Base-by-base conservation (phyloP, 164 flowering plant species). In the Tinospora cordifolia region DNA sequence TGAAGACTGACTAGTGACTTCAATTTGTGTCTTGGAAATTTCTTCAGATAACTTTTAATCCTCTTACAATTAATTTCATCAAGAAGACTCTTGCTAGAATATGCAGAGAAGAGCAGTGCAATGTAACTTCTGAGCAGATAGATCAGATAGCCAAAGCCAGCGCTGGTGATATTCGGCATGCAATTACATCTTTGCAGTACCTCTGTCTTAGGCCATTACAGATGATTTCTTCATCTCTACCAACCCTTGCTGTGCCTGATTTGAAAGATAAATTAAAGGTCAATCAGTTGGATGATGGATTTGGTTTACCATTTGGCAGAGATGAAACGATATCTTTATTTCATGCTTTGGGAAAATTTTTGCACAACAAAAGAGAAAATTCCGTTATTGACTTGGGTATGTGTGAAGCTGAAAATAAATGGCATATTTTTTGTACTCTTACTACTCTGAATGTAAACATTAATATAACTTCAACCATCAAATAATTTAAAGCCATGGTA, bases 261-360 rank as follows among this genome's bases (percentile, higher is more conserved):
- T 69, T 71, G 40, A 68, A 69, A 71, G 83, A 67, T 36, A 75
- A 77, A 44, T 51, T 69, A 19, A 70, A 71, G 63, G 22, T 41
- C 11, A 63, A 70, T 74, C 58, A 47, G 49, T 38, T 70, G 71
- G 71, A 80, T 69, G 75, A 64, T 72, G 81, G 69, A 63, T 69
- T 68, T 70, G 65, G 83, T 49, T 76, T 81, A 47, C 74, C 83
- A 26, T 84, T 87, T 76, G 97, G 97, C 69, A 86, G 90, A 84
- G 98, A 94, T 81, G 94, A 88, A 67, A 89, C 93, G 59, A 86
- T 94, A 58, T 83, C 97, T 41, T 78, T 94, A 34, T 92, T 94
- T 82, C 99, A 94, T 84, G 99, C 96, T 67, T 79, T 94, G 77
- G 99, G 99, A 66, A 94, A 94, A 75, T 94, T 94, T 81, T 80